These are phyloP conservation scores for Curvularia verruculosa DNA, from an alignment of 2,329 filamentous ascomycete genomes.

Conservation along the genomic window DNA sequence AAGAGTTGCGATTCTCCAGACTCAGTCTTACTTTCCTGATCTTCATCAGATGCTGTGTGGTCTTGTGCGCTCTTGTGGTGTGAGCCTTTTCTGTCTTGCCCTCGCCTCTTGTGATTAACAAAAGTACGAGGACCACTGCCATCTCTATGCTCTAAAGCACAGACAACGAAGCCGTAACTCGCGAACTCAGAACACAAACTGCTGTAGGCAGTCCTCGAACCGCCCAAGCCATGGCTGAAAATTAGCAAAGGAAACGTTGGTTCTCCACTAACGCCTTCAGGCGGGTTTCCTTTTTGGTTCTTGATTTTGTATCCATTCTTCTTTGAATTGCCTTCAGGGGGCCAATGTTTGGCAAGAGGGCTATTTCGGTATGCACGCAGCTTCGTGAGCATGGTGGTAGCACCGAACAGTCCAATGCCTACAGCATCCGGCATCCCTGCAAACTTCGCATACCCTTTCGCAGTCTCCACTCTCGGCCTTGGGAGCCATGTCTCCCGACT, in stretches of 20 bases:
- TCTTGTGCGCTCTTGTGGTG: constrained; percentile 25
- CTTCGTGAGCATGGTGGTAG: constrained; percentile 68
- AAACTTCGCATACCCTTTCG: constrained; percentile 68
- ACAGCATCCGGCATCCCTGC: constrained; percentile 56
- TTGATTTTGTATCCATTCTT: constrained; percentile 51
- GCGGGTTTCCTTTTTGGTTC: constrained; percentile 50
- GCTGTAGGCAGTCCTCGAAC: constrained; percentile 67
- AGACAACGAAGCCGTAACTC: constrained; percentile 69
- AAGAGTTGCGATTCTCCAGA: constrained; percentile 36
- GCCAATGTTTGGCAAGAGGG: constrained; percentile 62
- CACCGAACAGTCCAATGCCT: constrained; percentile 60
- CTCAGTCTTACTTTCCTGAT: constrained; percentile 27
- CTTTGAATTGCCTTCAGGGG: constrained; percentile 51
- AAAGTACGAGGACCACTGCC: constrained; percentile 67
- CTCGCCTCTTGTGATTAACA: constrained; percentile 60
- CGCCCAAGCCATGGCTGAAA: constrained; percentile 71
- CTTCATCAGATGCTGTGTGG: constrained; percentile 9
- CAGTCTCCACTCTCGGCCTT: constrained; percentile 61
- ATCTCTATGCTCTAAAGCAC: constrained; percentile 69
- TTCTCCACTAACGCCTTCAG: constrained; percentile 35
- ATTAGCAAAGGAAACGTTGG: constrained; percentile 67
- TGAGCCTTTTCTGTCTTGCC: constrained; percentile 18
- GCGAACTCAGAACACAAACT: constrained; percentile 70
- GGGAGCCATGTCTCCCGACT: constrained; percentile 68
- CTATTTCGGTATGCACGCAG: constrained; percentile 69